Percentiles rank a stretch among this genome's conserved stretches.
These are phyloP conservation scores for Penicillium salamii DNA, from an alignment of 495 filamentous ascomycete genomes.

Conservation along the genomic window DNA sequence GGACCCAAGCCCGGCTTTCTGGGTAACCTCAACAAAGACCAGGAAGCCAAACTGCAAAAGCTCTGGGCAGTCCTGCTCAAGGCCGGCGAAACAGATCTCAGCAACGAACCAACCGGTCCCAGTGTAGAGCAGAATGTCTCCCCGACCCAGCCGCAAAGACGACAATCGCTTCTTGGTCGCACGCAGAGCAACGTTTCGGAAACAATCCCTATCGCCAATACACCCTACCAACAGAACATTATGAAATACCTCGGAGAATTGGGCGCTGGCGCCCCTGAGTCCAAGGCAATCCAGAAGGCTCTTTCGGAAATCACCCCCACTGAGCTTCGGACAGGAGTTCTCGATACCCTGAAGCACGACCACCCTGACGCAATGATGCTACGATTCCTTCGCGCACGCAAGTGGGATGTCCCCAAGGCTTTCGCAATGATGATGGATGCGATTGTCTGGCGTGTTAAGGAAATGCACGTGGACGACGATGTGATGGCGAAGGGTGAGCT, in stretches of 20 bases:
- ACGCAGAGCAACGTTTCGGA: conserved; percentile 27
- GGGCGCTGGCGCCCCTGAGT: conserved; percentile 26
- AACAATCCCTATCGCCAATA: conserved; percentile 10
- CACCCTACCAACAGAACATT: conserved; percentile 18
- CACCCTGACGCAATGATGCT: conserved; percentile 87
- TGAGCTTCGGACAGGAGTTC: conserved; percentile 70
- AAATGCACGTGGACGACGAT: conserved; percentile 79
- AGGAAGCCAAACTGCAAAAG: conserved; percentile 79
- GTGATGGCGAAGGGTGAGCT: conserved; percentile 76
- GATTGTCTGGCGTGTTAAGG: conserved; percentile 79
- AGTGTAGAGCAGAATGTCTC: conserved; percentile 11
- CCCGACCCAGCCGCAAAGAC: conserved; percentile 19
- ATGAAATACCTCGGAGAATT: conserved; percentile 22
- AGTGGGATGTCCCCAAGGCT: conserved; percentile 90
- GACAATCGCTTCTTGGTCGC: conserved; percentile 24
- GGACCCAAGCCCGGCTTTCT: conserved; percentile 63
- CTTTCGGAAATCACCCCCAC: conserved; percentile 54
- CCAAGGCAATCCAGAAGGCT: conserved; percentile 28
- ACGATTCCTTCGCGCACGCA: conserved; percentile 85
- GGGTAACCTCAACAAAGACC: conserved; percentile 76
- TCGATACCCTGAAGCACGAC: conserved; percentile 87
- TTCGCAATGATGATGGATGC: conserved; percentile 88
- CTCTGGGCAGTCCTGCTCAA: conserved; percentile 75
- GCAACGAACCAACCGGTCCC: conserved; percentile 11
- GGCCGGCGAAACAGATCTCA: conserved; percentile 56